Evolutionary conservation across 768 basidiomycete genomes (phyloP), one percentile per base, ranked within the genome.

Genomic region (Leccinum ochraceum): DNA sequence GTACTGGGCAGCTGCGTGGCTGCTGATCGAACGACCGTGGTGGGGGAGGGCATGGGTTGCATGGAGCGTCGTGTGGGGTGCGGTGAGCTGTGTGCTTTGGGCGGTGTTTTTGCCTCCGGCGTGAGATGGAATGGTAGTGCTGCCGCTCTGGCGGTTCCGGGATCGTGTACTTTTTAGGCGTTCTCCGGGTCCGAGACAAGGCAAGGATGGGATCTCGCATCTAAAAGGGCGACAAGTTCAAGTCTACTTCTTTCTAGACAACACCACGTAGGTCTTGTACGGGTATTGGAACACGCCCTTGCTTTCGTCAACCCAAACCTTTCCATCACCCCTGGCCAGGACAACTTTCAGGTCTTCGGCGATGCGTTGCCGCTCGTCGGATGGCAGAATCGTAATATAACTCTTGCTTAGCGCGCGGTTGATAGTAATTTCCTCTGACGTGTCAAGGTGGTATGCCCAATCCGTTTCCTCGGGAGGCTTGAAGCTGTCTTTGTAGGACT

Each of bases 31-130:
- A 60, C 73, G 76, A 26, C 83, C 81, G 17, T 58, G 54, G 37
- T 79, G 74, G 69, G 89, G 86, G 3, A 79, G 67, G 48, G 71
- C 72, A 49, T 98, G 94, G 91, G 76, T 95, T 3, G 70, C 74
- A 11, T 99, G 95, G 92, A 86, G 84, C 57, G 69, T 89, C 1
- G 62, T 88, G 0, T 98, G 95, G 94, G 87, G 90, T 4, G 73
- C 79, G 2, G 67, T 87, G 17, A 86, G 86, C 11, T 72, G 88
- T 20, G 80, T 93, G 4, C 77, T 96, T 0, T 98, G 94, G 95
- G 82, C 80, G 2, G 82, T 84, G 3, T 95, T 95, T 69, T 80
- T 96, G 32, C 96, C 96, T 0, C 96, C 96, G n/a, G 96, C 95
- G 0, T 96, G 76, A 76, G 39, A 46, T 6, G 17, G 11, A 10